Conservation (phyloP, 148 eudicot genomes). For the Amaranthus palmeri region DNA sequence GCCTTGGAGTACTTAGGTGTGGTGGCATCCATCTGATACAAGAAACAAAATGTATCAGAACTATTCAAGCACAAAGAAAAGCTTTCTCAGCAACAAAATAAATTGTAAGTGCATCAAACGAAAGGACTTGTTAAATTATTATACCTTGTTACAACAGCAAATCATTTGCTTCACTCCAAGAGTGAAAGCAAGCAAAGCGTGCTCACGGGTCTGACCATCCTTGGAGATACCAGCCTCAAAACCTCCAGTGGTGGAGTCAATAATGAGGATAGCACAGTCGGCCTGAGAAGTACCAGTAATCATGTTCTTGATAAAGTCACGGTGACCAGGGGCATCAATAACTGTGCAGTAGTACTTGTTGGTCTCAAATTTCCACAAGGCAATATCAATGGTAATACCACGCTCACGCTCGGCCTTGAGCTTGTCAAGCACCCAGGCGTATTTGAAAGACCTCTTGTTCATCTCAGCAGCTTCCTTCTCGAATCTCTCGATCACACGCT, state of each 20-base stretch:
- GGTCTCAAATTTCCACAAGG: constrained; percentile 57
- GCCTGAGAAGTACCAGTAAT: constrained; percentile 63
- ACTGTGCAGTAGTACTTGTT: constrained; percentile 56
- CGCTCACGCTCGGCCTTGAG: constrained; percentile 59
- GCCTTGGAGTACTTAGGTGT: constrained; percentile 46
- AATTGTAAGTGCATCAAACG: neutral
- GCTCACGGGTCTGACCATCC: constrained; percentile 66
- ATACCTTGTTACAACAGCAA: constrained; percentile 53
- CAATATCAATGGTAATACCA: constrained; percentile 56
- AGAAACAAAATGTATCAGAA: neutral
- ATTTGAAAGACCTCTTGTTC: constrained; percentile 67
- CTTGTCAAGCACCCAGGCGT: constrained; percentile 61
- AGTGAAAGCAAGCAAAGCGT: constrained; percentile 54
- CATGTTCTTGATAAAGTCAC: constrained; percentile 59
- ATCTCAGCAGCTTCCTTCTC: constrained; percentile 69
- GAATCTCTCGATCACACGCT: constrained; percentile 58
- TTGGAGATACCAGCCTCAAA: constrained; percentile 59
- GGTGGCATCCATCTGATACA: constrained; percentile 41
- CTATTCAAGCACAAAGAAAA: neutral
- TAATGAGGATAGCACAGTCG: constrained; percentile 53
- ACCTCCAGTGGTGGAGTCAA: constrained; percentile 58
- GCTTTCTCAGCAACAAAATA: neutral
- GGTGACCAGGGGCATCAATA: constrained; percentile 57
- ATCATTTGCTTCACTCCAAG: constrained; percentile 58
- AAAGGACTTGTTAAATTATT: neutral